Evolutionary conservation across 768 basidiomycete genomes (phyloP), one percentile per base, ranked within the genome.

Genomic region (Gymnopilus dilepis): DNA sequence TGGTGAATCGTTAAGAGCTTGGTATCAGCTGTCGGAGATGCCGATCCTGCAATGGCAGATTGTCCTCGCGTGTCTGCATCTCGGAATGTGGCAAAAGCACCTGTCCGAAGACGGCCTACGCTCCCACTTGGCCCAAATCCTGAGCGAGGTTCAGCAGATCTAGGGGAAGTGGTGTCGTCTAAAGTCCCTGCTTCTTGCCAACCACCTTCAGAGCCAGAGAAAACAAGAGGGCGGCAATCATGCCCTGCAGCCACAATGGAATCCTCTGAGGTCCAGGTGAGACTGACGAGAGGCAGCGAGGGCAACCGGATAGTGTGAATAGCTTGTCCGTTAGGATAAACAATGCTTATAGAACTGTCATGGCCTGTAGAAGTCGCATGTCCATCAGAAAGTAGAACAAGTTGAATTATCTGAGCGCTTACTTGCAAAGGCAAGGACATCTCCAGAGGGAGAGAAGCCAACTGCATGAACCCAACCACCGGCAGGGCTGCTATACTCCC

Each of bases 381-480:
- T n/a, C 6, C 53, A 26, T 52, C n/a, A n/a, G n/a, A n/a, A n/a
- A n/a, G n/a, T n/a, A n/a, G n/a, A n/a, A n/a, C n/a, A n/a, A n/a
- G 11, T 2, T 3, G 17, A n/a, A n/a, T 50, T 38, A 40, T 28
- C 51, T 51, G 59, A 60, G n/a, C 21, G 54, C 94, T 76, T 67
- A 97, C 97, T 91, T 50, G 90, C 91, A 74, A 96, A 99, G 2
- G 96, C 97, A 58, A 99, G 82, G 0, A 85, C 84, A 67, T 99
- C 92, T n/a, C 97, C 97, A 8, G 92, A 93, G 4, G 97, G 97
- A 22, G 97, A 99, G 79, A 99, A 99, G 1, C 89, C 92, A 50
- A 99, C 93, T 19, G 91, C 81, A 67, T 99, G 97, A 1, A 99
- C 95, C 97, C 97, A 99, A 11, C 97, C 97, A 40, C 97, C 97